Base-by-base conservation (phyloP, 306 rosid species). In the Leucaena leucocephala region DNA sequence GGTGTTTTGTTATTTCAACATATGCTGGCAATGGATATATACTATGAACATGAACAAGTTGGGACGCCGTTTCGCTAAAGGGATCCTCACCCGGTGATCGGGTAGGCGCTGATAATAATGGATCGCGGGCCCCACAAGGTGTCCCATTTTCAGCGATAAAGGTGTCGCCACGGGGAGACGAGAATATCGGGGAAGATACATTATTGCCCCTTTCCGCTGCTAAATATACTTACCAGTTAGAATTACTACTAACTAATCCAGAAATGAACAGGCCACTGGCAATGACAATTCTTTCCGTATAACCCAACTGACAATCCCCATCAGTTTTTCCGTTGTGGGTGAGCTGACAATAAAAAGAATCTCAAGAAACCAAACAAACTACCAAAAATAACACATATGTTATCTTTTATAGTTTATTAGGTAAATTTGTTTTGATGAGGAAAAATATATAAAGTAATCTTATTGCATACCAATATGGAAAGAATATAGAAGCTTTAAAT, bases 61-160 rank as follows among this genome's bases (percentile, higher is more conserved):
- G 27, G 80, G 82, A 77, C 39, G 45, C 22, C 57, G 44, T 14
- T 8, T 58, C n/a, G 7, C 40, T 13, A 4, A 4, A 50, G 44
- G n/a, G 63, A 59, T 38, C 67, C 40, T 4, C 21, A n/a, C 22
- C 2, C 22, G 76, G 58, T 35, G 57, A 82, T n/a, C 66, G 7
- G 3, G 76, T 21, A 21, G 83, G 81, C 88, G 91, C 86, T 86
- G 87, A 76, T 68, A 80, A 78, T 84, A 75, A 82, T 90, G 88
- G 86, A 44, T 66, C 76, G 84, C 80, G 84, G 91, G 86, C 35
- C 83, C 90, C 83, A 73, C 3, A 4, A 9, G n/a, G 4, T 46
- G 71, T 81, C 54, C 54, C 46, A 8, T 27, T 66, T 45, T 69
- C 17, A 74, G 68, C 76, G 93, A 77, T 76, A 40, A 12, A 52